phyloP scores from a whole-genome alignment of 345 rosid genomes.

The Melaleuca alternifolia region DNA sequence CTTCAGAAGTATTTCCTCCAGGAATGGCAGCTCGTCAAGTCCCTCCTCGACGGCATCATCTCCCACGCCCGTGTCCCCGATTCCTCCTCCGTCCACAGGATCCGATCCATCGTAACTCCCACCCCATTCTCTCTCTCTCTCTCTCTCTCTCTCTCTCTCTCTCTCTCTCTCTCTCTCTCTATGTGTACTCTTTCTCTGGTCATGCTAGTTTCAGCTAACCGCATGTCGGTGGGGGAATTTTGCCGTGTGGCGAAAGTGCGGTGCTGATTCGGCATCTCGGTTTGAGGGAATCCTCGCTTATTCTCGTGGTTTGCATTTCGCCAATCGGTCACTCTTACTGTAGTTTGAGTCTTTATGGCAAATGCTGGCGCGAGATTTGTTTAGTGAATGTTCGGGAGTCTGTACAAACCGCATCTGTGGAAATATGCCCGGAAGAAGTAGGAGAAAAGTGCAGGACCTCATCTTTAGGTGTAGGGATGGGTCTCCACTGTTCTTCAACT shows the following conservation, averaged over 20 bases:
- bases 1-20: constrained; percentile 71
- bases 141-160: no score
- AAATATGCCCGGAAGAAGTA: neutral
- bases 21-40: constrained; percentile 80
- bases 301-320: neutral
- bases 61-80: constrained; percentile 52
- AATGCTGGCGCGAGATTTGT: neutral
- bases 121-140: neutral
- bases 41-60: constrained; percentile 58
- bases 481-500: neutral
- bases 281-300: neutral
- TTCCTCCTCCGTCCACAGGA: constrained; percentile 52
- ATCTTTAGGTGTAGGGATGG: neutral
- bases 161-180: no score
- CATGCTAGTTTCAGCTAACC: neutral
- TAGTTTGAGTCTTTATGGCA: neutral
- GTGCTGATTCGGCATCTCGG: neutral
- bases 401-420: neutral
- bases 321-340: neutral
- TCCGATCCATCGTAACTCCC: constrained; percentile 65
- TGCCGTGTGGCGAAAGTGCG: neutral
- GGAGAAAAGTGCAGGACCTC: neutral
- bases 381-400: neutral
- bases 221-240: neutral
- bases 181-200: neutral